phyloP scores from a whole-genome alignment of 2,329 filamentous ascomycete species.

The Monosporascus sp. region DNA sequence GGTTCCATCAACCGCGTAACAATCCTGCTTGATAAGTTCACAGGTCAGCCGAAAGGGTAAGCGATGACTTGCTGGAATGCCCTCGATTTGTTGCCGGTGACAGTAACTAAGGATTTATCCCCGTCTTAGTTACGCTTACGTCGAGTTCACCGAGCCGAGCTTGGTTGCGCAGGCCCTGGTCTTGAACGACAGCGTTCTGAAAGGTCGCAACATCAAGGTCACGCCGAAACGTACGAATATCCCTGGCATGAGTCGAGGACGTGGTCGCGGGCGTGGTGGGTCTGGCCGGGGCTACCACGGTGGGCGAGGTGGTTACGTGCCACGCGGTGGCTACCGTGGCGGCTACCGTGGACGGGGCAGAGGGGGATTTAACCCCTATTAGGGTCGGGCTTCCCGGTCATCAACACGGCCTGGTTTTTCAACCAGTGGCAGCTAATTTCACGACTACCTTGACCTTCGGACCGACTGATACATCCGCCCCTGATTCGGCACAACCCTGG shows the following conservation, averaged over 20 bases:
- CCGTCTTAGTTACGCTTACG: constrained; percentile 80
- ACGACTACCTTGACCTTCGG: background rate
- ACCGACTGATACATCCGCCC: background rate
- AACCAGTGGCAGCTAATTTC: background rate
- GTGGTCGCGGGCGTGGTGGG: constrained; percentile 51
- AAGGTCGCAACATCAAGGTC: constrained; percentile 93
- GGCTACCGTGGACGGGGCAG: constrained; percentile 54
- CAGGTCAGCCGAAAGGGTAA: constrained; percentile 97
- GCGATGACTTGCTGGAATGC: constrained; percentile 24
- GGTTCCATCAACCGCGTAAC: constrained; percentile 97
- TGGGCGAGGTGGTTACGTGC: constrained; percentile 43
- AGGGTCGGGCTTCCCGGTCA: constrained; percentile 16
- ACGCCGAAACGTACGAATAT: constrained; percentile 92
- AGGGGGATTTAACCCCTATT: constrained; percentile 60
- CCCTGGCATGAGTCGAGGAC: constrained; percentile 84
- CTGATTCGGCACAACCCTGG: background rate
- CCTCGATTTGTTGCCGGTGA: too few relatives aligned
- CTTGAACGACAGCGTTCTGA: constrained; percentile 93
- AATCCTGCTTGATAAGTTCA: constrained; percentile 96
- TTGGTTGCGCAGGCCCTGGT: constrained; percentile 90
- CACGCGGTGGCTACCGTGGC: constrained; percentile 55
- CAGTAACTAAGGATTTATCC: background rate
- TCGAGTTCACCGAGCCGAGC: constrained; percentile 93
- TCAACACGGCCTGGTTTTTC: background rate
- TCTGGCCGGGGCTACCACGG: constrained; percentile 48